Evolutionary conservation across 768 basidiomycete species (phyloP), one percentile per base, ranked within the genome.

Genomic region (Kwoniella botswanensis): DNA sequence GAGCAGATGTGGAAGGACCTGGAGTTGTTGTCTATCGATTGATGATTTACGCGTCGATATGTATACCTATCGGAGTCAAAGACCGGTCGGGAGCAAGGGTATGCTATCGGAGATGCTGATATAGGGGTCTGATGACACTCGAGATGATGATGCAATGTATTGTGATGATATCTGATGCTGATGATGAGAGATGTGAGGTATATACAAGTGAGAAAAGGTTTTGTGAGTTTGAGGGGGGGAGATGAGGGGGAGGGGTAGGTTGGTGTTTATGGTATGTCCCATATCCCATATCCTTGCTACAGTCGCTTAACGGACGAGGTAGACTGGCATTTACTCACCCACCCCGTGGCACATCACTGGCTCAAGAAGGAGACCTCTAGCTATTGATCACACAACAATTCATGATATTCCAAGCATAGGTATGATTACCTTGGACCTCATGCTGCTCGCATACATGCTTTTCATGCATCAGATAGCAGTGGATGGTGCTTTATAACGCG

Each of bases 141-240:
- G 29, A n/a, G 22, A 9, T 43, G 54, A 55, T 57, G 54, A 57
- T 65, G 64, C 42, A 43, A 43, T 42, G 64, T 56, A 57, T 17
- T 15, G 43, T 65, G 54, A 41, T 65, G 29, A 26, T 21, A 21
- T 41, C 18, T 17, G n/a, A 13, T 5, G 41, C 22, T n/a, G 52
- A 54, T 57, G 42, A 64, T 67, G 58, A 13, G 24, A 35, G 35
- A 53, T 44, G 55, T 17, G 65, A 43, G 58, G 50, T 62, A 42
- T 42, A 65, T 35, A 58, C 63, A 70, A 61, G n/a, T 57, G 26
- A 22, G 17, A 57, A 52, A 67, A 64, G 53, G 43, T 24, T 18
- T 7, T 65, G 60, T 35, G 35, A 21, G 52, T 29, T 24, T 24
- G 68, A 35, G 35, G n/a, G 22, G 21, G 54, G 29, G 63, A 24